Conservation (phyloP, 2,329 filamentous ascomycete species). For the Diatrype stigma region DNA sequence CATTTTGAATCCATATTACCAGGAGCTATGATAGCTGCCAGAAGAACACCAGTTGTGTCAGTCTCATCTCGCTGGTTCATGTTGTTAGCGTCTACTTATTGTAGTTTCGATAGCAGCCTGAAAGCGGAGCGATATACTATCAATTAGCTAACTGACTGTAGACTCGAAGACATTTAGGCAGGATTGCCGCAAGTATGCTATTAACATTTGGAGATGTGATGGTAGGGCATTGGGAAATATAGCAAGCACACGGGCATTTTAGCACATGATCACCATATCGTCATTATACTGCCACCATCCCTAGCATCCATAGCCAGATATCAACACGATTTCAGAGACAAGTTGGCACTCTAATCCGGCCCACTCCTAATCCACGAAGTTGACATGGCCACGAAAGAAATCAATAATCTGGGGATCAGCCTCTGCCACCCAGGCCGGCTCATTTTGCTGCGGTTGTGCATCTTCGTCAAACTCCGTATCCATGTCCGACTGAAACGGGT, state of each 20-base stretch:
- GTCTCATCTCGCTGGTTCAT: no score
- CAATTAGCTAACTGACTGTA: background rate
- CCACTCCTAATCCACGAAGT: constrained; percentile 1
- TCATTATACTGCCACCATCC: no score
- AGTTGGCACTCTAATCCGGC: no score
- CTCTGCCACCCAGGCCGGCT: constrained; percentile 1
- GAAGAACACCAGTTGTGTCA: no score
- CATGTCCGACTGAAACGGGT: background rate
- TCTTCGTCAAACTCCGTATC: background rate
- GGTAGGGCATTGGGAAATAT: background rate
- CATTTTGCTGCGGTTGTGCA: background rate
- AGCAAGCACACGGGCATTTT: background rate
- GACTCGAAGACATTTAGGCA: no score
- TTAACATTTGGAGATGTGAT: background rate
- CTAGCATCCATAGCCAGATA: no score
- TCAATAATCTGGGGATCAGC: constrained; percentile 1
- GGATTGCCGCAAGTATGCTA: background rate
- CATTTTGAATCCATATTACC: no score
- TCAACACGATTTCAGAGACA: no score
- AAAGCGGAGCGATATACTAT: background rate
- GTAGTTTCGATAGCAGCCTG: no score
- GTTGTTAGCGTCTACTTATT: no score
- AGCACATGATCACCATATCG: background rate
- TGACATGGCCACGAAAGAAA: background rate
- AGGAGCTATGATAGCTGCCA: no score